phyloP scores from a whole-genome alignment of 139 green algal species.

The Chlorella sp. region DNA sequence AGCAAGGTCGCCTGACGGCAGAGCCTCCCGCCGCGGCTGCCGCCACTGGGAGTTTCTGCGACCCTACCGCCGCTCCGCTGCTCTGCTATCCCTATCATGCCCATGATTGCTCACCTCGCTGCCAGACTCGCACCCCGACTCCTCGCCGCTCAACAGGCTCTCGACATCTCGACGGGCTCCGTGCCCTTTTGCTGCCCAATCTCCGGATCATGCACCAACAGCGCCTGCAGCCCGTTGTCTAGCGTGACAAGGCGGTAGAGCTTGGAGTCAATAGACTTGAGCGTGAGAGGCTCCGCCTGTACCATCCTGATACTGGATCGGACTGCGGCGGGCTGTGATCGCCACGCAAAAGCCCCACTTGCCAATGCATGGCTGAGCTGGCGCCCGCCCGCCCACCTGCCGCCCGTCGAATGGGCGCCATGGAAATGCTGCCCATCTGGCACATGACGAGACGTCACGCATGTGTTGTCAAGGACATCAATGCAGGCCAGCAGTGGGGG shows the following conservation, averaged over 20 bases:
- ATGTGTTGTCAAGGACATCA: too few species aligned
- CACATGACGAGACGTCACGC: too few species aligned
- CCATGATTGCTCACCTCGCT: background rate
- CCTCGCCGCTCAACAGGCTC: conserved; percentile 6
- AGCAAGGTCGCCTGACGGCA: background rate
- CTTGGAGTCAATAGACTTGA: conserved; percentile 69
- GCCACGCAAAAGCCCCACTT: too few species aligned
- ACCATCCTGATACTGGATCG: background rate
- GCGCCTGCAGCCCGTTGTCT: conserved; percentile 76
- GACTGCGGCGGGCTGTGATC: too few species aligned
- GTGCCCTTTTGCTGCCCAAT: conserved; percentile 61
- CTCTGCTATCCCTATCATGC: background rate
- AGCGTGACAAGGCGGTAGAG: conserved; percentile 74
- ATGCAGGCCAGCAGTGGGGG: too few species aligned
- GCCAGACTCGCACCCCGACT: background rate
- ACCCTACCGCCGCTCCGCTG: background rate
- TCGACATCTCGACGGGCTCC: conserved; percentile 35
- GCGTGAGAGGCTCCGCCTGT: background rate
- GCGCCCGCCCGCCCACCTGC: background rate
- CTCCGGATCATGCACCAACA: conserved; percentile 93
- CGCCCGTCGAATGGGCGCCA: too few species aligned
- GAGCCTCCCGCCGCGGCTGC: background rate
- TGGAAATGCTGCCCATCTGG: too few species aligned
- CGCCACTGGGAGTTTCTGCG: background rate
- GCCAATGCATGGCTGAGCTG: background rate